These are phyloP conservation scores for Hyphopichia pseudoburtonii DNA, from an alignment of 1,139 yeast species.

Conservation along the genomic window DNA sequence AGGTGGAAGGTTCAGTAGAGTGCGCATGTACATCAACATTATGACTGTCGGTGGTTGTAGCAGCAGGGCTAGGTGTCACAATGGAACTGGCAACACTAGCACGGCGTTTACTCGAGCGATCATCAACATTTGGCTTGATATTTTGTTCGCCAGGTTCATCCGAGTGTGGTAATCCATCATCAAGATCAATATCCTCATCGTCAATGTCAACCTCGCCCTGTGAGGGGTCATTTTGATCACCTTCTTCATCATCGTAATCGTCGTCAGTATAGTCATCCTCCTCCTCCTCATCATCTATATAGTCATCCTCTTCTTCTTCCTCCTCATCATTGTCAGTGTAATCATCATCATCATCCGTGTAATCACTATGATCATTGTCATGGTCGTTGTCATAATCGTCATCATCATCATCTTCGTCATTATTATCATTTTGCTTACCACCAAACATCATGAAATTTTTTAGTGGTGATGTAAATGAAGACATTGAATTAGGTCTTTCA, in stretches of 20 bases:
- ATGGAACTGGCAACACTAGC: no score
- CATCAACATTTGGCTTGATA: no score
- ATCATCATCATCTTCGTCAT: constrained; percentile 5
- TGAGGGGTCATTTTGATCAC: constrained; percentile 15
- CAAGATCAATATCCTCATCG: neutral
- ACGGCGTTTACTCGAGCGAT: no score
- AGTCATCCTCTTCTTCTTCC: constrained; percentile 6
- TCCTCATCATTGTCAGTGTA: constrained; percentile 6
- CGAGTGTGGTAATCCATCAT: constrained; percentile 3
- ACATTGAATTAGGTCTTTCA: constrained; percentile 36
- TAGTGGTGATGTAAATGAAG: constrained; percentile 44
- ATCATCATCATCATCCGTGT: constrained; percentile 1
- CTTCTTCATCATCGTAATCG: constrained; percentile 1
- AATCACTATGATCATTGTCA: constrained; percentile 1
- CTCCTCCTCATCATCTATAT: constrained; percentile 8
- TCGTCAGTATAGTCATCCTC: constrained; percentile 7
- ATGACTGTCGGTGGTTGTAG: no score
- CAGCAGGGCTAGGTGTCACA: no score
- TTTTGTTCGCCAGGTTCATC: no score
- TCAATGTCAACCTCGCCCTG: constrained; percentile 8
- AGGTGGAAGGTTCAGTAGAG: no score
- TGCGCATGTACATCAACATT: no score
- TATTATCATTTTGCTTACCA: constrained; percentile 15
- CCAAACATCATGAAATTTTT: constrained; percentile 45
- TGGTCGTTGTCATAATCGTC: constrained; percentile 4